A percentile compares a stretch with the other conserved stretches of the same genome.
phyloP scores from a whole-genome alignment of 306 rosid species.

The Arachis stenosperma region DNA sequence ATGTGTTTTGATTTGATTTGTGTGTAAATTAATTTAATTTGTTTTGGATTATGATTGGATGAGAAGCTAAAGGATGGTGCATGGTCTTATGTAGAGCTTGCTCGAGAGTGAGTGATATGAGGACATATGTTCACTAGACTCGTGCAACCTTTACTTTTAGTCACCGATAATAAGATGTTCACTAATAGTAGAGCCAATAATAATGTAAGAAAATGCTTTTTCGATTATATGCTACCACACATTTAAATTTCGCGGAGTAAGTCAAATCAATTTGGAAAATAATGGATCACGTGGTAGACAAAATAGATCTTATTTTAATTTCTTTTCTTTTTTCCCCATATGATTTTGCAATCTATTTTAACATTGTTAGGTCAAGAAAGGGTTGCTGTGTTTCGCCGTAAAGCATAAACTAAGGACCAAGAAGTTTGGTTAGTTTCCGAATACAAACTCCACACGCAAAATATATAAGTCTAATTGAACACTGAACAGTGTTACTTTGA shows the following conservation, averaged over 20 bases:
- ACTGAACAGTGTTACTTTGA: background rate
- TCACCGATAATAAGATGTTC: conserved; percentile 41
- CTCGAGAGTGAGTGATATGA: no score
- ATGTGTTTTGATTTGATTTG: no score
- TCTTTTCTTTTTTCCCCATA: background rate
- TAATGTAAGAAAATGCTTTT: conserved; percentile 11
- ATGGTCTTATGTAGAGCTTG: no score
- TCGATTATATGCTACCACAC: conserved; percentile 19
- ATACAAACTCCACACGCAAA: conserved; percentile 10
- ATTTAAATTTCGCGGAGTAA: background rate
- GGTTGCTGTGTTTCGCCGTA: conserved; percentile 1
- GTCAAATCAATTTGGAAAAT: conserved; percentile 2
- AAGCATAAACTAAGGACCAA: background rate
- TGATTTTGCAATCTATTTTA: background rate
- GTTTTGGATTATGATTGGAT: no score
- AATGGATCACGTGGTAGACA: background rate
- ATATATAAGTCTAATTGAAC: background rate
- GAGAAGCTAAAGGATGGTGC: no score
- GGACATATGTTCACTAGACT: no score
- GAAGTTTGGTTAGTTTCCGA: conserved; percentile 17
- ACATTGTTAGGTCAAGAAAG: background rate
- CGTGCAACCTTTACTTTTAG: conserved; percentile 11
- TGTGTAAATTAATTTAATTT: no score
- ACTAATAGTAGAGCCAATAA: conserved; percentile 14
- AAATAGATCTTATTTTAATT: background rate